These are phyloP conservation scores for Eimeria falciformis DNA, from an alignment of 169 alveolate species.

Conservation along the genomic window DNA sequence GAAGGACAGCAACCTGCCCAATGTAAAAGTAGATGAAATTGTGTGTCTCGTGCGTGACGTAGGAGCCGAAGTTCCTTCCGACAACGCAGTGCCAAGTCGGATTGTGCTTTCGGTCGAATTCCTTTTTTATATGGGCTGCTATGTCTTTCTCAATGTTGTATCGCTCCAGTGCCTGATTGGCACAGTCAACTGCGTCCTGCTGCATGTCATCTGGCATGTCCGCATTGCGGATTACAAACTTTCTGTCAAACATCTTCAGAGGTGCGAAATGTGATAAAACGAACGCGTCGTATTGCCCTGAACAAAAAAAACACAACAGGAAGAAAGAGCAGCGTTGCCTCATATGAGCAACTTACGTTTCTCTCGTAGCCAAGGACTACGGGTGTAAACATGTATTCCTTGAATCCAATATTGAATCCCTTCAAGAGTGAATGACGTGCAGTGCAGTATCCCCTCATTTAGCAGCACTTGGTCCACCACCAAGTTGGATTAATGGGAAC, in stretches of 20 bases:
- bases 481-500: too few relatives aligned
- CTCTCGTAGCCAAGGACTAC: too few relatives aligned
- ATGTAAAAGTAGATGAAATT: slow-evolving; percentile 99
- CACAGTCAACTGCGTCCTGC: slow-evolving; percentile 98
- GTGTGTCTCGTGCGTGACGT: slow-evolving; percentile 99
- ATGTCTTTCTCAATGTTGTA: slow-evolving; percentile 96
- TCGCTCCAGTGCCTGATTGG: slow-evolving; percentile 98
- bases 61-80: slow-evolving; percentile 99
- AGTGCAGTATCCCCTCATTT: too few relatives aligned
- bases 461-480: too few relatives aligned
- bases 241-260: slow-evolving; percentile 78
- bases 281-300: neutral
- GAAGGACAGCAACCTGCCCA: slow-evolving; percentile 98
- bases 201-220: slow-evolving; percentile 99
- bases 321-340: too few relatives aligned
- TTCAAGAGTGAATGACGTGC: too few relatives aligned
- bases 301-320: neutral
- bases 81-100: slow-evolving; percentile 99
- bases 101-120: slow-evolving; percentile 98
- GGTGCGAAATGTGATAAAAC: neutral
- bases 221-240: slow-evolving; percentile 95
- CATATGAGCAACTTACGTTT: too few relatives aligned
- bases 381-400: too few relatives aligned
- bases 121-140: slow-evolving; percentile 99
- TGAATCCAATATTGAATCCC: too few relatives aligned